Evolutionary conservation across 768 basidiomycete species (phyloP).

Genomic region (Leccinum fibrillosum): DNA sequence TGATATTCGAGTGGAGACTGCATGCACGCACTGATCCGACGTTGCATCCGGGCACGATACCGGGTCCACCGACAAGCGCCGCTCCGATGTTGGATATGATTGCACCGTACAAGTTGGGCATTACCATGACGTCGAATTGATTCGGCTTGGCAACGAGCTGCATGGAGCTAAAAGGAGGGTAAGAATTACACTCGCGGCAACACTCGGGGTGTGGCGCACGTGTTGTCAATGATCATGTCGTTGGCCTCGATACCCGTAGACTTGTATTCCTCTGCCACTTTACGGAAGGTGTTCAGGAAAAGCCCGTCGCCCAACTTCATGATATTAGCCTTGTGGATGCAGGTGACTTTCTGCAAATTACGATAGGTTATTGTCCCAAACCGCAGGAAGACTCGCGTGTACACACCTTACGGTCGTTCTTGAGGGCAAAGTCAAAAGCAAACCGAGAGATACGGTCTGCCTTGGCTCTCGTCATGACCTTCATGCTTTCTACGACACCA

Average conservation of each 20-base stretch:
- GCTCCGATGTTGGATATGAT: conserved; percentile 99
- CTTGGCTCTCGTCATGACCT: conserved; percentile 93
- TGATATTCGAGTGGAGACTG: neutral
- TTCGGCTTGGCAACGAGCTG: conserved; percentile 94
- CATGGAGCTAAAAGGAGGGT: conserved; percentile 70
- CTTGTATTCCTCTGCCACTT: conserved; percentile 95
- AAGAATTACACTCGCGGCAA: neutral
- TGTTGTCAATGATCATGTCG: conserved; percentile 99
- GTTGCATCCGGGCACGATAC: conserved; percentile 97
- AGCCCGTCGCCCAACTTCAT: conserved; percentile 99
- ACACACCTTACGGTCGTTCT: conserved; percentile 93
- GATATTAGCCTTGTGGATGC: conserved; percentile 99
- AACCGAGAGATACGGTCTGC: conserved; percentile 96
- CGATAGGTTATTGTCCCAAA: neutral
- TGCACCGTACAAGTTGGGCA: conserved; percentile 96
- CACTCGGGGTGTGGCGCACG: conserved; percentile 45
- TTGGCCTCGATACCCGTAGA: conserved; percentile 88
- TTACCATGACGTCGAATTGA: conserved; percentile 99
- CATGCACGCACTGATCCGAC: conserved; percentile 72
- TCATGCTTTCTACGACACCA: conserved; percentile 97
- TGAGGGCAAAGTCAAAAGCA: conserved; percentile 97
- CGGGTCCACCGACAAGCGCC: conserved; percentile 96
- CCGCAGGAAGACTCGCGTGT: neutral
- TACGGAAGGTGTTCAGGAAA: conserved; percentile 97
- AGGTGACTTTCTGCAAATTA: conserved; percentile 85